Conservation (phyloP, 768 basidiomycete species). For the Suillus spraguei region DNA sequence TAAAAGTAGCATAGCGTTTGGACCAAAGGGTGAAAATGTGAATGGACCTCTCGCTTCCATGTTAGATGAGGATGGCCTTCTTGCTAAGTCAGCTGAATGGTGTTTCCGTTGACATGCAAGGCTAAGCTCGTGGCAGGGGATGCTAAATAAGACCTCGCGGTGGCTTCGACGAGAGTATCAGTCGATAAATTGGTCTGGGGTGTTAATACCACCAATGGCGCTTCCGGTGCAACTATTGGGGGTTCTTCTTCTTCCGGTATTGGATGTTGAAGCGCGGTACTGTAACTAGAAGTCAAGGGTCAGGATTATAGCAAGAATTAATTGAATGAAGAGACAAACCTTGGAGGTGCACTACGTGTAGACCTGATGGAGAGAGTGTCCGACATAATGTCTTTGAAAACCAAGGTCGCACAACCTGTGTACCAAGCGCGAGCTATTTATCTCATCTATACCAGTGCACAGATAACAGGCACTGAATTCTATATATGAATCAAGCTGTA, state of each 20-base stretch:
- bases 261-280: background rate
- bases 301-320: background rate
- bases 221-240: background rate
- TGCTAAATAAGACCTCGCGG: background rate
- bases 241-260: background rate
- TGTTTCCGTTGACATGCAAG: background rate
- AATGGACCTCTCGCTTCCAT: slow-evolving; percentile 7
- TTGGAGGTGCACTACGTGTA: background rate
- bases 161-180: background rate
- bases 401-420: background rate
- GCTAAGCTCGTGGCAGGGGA: background rate
- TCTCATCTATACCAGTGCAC: background rate
- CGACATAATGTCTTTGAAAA: background rate
- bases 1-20: slow-evolving; percentile 17
- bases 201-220: background rate
- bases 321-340: background rate
- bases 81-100: no score
- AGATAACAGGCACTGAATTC: background rate
- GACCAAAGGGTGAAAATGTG: slow-evolving; percentile 13
- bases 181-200: background rate
- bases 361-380: background rate
- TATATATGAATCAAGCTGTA: background rate
- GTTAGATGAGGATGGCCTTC: no score
- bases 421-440: background rate
- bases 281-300: background rate